Evolutionary conservation across 352 stramenopile genomes (phyloP), one percentile per base, ranked within the genome.

Genomic region (Globisporangium paroecandrum): DNA sequence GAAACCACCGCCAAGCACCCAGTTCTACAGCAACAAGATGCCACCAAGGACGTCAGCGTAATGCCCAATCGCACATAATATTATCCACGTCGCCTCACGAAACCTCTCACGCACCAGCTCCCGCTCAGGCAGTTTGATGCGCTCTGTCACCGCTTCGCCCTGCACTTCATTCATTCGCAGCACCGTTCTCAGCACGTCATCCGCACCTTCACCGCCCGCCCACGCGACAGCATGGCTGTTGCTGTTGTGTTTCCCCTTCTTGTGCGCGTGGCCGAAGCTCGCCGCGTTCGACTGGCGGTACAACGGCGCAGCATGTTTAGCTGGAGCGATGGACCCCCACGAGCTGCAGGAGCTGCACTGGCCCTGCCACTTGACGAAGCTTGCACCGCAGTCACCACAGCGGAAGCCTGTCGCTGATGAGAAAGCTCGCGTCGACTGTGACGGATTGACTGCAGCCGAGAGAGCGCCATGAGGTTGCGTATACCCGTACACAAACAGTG

Each of bases 1-100:
- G 3, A 99, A 79, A 5, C 97, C 97, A n/a, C 97, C 97, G 36
- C 97, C 97, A 43, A 99, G 78, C 25, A 99, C 97, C 77, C 91
- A 92, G 71, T 98, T 98, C 84, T 86, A 69, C 34, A 90, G 6
- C 13, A 69, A 15, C 9, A 32, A 53, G 43, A 49, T 8, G 10
- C 1, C 15, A 20, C 22, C 18, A n/a, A 47, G 41, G 41, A 59
- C 49, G 13, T 41, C 7, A 57, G 27, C 15, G 49, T 27, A 32
- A 32, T 32, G 4, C 29, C 29, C 29, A 32, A 32, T 32, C 29
- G 29, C 29, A 32, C 29, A 32, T 32, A 32, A 32, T 32, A 32
- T 8, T 1, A 32, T 32, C 29, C 29, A 32, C 29, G 29, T 32
- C 29, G 29, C 4, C 29, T 32, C 29, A 32, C 29, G 4, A 32